phyloP scores from a whole-genome alignment of 768 basidiomycete species.

The Podaxis sp. region DNA sequence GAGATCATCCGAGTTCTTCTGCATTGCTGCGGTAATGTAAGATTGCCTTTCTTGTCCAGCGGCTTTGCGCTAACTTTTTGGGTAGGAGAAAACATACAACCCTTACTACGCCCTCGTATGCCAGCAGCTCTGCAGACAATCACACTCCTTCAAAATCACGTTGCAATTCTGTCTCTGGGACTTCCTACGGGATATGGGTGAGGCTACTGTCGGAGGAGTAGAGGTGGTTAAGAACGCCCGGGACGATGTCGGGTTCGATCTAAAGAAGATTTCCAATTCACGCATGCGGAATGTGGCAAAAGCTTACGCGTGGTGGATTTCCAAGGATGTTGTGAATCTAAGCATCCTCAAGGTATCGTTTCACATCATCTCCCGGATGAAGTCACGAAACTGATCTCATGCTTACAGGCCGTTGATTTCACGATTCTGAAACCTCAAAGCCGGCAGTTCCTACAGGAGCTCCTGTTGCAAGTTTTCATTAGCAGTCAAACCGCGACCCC shows the following conservation, averaged over 20 bases:
- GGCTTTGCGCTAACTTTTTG: constrained; percentile 6
- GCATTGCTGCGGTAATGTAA: constrained; percentile 88
- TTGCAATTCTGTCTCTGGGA: constrained; percentile 97
- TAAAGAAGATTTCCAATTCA: constrained; percentile 49
- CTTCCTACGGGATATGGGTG: constrained; percentile 88
- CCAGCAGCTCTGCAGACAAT: constrained; percentile 71
- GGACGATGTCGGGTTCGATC: constrained; percentile 43
- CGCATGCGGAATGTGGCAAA: constrained; percentile 72
- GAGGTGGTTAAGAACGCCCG: constrained; percentile 69
- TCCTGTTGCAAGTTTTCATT: constrained; percentile 68
- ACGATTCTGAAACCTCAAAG: constrained; percentile 63
- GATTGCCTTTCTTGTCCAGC: constrained; percentile 15
- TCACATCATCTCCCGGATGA: background rate
- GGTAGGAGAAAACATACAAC: constrained; percentile 87
- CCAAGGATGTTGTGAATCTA: constrained; percentile 73
- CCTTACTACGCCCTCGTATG: constrained; percentile 92
- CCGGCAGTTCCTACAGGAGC: constrained; percentile 59
- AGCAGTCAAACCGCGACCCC: constrained; percentile 75
- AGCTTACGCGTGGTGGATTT: constrained; percentile 91
- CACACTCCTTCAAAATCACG: constrained; percentile 87
- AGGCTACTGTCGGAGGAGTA: constrained; percentile 73
- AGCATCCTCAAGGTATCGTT: constrained; percentile 73
- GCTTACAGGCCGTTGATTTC: constrained; percentile 82
- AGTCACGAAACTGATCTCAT: background rate
- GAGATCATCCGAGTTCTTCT: constrained; percentile 91